A percentile compares a stretch with the other conserved stretches of the same genome.
Conservation (phyloP, 805 yeast species). For the Metahyphopichia silvanorum region DNA sequence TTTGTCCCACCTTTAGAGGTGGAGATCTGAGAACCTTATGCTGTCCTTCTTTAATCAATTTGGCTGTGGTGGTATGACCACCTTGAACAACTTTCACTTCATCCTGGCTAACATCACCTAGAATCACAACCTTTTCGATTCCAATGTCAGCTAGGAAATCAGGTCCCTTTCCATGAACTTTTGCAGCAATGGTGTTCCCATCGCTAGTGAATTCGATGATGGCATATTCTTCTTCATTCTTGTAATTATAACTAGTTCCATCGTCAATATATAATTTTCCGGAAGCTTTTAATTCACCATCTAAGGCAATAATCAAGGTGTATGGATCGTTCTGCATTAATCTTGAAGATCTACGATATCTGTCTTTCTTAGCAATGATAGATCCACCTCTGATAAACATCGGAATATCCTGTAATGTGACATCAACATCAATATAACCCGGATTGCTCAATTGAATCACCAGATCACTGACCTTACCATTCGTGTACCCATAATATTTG, state of each 20-base stretch:
- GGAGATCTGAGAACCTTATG: constrained; percentile 47
- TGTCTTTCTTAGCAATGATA: constrained; percentile 61
- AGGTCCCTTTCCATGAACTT: constrained; percentile 5
- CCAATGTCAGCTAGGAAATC: constrained; percentile 15
- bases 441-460: constrained; percentile 7
- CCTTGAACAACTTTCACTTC: constrained; percentile 17
- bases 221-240: constrained; percentile 45
- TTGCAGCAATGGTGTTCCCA: constrained; percentile 22
- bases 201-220: constrained; percentile 38
- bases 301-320: constrained; percentile 64
- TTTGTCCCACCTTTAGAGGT: constrained; percentile 36
- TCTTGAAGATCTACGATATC: constrained; percentile 76
- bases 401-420: constrained; percentile 62
- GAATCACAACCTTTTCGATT: constrained; percentile 55
- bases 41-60: constrained; percentile 7
- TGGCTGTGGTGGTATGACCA: no score
- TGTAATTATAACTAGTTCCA: constrained; percentile 66
- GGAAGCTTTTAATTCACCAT: constrained; percentile 45
- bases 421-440: constrained; percentile 40
- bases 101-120: constrained; percentile 42
- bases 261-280: constrained; percentile 78
- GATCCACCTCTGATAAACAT: constrained; percentile 76
- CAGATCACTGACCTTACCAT: constrained; percentile 19
- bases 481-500: constrained; percentile 53
- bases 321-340: constrained; percentile 79